Percentiles rank a stretch among this genome's conserved stretches.
Evolutionary conservation across 768 basidiomycete genomes (phyloP).

Genomic region (Russula emetica): DNA sequence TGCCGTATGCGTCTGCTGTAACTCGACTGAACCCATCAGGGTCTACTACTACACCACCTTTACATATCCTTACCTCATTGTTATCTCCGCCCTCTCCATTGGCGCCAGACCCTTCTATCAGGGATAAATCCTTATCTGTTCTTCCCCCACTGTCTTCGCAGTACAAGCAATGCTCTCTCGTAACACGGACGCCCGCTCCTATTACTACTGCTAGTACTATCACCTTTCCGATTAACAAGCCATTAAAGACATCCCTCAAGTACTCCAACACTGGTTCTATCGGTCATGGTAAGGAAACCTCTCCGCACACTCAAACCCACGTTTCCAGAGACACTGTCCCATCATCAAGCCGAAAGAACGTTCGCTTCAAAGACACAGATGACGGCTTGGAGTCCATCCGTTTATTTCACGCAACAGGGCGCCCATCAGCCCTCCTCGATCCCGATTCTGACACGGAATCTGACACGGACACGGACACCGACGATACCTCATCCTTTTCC

Average conservation of each 20-base stretch:
- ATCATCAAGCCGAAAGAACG: neutral
- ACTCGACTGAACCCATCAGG: neutral
- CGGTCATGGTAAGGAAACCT: neutral
- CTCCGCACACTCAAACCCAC: neutral
- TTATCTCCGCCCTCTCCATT: neutral
- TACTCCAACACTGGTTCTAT: neutral
- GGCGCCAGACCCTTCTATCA: neutral
- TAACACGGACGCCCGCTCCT: neutral
- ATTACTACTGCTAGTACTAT: no score
- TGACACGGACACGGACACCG: neutral
- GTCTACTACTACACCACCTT: neutral
- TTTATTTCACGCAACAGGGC: slow-evolving; percentile 4
- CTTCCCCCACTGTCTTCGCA: neutral
- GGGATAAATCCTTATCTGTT: neutral
- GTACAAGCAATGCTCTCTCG: neutral
- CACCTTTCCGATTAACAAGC: neutral
- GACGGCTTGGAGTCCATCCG: slow-evolving; percentile 6
- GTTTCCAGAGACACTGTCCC: neutral
- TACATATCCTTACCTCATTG: neutral
- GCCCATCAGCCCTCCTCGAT: slow-evolving; percentile 10
- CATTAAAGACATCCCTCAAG: slow-evolving; percentile 10
- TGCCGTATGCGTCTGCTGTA: slow-evolving; percentile 8
- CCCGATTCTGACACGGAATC: slow-evolving; percentile 11
- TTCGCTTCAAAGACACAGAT: slow-evolving; percentile 13
- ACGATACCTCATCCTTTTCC: neutral